Evolutionary conservation across 768 basidiomycete genomes (phyloP).

Genomic region (Xerocomus potaroensis): DNA sequence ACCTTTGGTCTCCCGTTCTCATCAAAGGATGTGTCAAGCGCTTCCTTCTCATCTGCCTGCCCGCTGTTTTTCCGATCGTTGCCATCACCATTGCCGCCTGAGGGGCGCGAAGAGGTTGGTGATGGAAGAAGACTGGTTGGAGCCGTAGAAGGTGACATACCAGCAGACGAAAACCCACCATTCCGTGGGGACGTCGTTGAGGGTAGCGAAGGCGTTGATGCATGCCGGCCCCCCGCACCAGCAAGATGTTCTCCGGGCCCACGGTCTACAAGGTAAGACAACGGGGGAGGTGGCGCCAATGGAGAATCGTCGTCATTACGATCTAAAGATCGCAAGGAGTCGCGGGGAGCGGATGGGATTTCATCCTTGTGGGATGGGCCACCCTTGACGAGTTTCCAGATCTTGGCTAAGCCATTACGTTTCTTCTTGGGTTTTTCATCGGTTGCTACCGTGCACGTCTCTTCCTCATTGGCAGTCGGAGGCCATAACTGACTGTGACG

Average conservation of each 20-base stretch:
- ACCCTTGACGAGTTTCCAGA: constrained; percentile 74
- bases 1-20: constrained; percentile 37
- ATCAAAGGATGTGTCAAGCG: constrained; percentile 25
- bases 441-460: constrained; percentile 16
- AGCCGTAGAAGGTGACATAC: constrained; percentile 71
- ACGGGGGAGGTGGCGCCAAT: constrained; percentile 83
- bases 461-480: constrained; percentile 33
- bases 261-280: constrained; percentile 76
- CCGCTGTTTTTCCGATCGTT: constrained; percentile 40
- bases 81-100: constrained; percentile 52
- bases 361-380: constrained; percentile 43
- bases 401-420: constrained; percentile 71
- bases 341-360: constrained; percentile 23
- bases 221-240: constrained; percentile 45
- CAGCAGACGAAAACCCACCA: constrained; percentile 48
- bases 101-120: constrained; percentile 66
- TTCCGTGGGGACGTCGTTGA: constrained; percentile 55
- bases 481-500: constrained; percentile 56
- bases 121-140: constrained; percentile 74
- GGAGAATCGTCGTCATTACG: constrained; percentile 65
- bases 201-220: constrained; percentile 66
- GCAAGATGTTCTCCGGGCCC: constrained; percentile 51
- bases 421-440: constrained; percentile 68
- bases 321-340: constrained; percentile 37
- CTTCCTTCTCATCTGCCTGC: constrained; percentile 43